Percentiles rank a stretch among this genome's conserved stretches.
Conservation (phyloP, 2,329 filamentous ascomycete species). For the Onygenales sp. region DNA sequence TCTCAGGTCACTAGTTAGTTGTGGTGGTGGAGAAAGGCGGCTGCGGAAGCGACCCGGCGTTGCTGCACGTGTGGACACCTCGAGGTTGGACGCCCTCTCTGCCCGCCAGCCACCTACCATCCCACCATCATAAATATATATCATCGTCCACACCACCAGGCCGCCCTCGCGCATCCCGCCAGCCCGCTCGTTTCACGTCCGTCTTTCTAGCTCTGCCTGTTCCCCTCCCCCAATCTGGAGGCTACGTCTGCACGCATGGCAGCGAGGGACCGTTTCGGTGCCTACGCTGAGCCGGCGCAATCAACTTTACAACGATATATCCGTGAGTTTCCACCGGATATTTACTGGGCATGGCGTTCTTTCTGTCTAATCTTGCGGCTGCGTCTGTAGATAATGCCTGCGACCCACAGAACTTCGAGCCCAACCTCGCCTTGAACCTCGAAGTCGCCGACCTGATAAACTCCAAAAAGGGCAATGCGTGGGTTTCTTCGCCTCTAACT, state of each 20-base stretch:
- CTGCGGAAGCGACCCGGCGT: no score
- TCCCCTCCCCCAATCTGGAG: slow-evolving; percentile 57
- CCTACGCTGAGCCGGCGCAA: slow-evolving; percentile 65
- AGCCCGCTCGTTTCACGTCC: no score
- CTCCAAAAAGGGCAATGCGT: slow-evolving; percentile 87
- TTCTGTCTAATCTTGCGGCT: not conserved
- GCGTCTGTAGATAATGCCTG: slow-evolving; percentile 66
- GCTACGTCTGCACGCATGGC: slow-evolving; percentile 92
- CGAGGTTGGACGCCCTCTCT: no score
- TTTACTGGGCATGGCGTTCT: not conserved
- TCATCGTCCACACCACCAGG: no score
- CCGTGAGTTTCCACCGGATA: slow-evolving; percentile 37
- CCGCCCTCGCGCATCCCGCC: no score
- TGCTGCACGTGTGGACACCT: no score
- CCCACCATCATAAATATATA: no score
- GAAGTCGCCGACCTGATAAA: slow-evolving; percentile 97
- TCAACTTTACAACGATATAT: slow-evolving; percentile 93
- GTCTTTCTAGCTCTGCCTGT: no score
- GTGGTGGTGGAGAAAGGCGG: no score
- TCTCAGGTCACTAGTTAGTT: no score
- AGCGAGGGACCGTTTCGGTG: slow-evolving; percentile 85
- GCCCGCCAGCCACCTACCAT: no score
- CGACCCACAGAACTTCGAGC: slow-evolving; percentile 95
- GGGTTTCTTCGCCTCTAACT: slow-evolving; percentile 21
- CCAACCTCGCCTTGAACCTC: slow-evolving; percentile 89